Conservation (phyloP, 208 protist species). For the Trichomonas gallinae region DNA sequence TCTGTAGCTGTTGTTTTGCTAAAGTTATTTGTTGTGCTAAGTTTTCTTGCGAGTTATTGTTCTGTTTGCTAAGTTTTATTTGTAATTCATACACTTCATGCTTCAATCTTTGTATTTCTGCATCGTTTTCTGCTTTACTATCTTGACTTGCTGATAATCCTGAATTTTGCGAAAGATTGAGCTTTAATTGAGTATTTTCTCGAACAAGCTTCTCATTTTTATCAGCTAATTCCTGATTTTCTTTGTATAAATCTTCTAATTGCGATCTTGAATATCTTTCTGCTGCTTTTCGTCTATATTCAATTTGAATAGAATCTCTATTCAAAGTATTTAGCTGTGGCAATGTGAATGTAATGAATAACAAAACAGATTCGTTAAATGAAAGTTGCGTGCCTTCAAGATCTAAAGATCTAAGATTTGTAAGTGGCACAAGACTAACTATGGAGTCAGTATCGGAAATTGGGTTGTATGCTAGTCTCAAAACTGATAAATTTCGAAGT, state of each 20-base stretch:
- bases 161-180: not conserved
- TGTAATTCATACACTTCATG: not conserved
- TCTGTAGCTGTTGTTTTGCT: not conserved
- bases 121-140: not conserved
- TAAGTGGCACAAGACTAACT: not conserved
- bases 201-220: not conserved
- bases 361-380: not conserved
- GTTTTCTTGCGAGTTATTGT: not conserved
- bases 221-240: not conserved
- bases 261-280: not conserved
- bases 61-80: not conserved
- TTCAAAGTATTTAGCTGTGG: not conserved
- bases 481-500: not conserved
- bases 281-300: not conserved
- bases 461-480: not conserved
- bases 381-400: not conserved
- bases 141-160: not conserved
- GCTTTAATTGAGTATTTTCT: not conserved
- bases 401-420: not conserved
- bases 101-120: not conserved
- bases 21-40: not conserved
- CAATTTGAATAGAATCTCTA: not conserved
- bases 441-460: not conserved
- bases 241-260: not conserved
- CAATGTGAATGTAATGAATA: not conserved